Evolutionary conservation across 2,329 filamentous ascomycete species (phyloP).

Genomic region (Fusarium duplospermum): DNA sequence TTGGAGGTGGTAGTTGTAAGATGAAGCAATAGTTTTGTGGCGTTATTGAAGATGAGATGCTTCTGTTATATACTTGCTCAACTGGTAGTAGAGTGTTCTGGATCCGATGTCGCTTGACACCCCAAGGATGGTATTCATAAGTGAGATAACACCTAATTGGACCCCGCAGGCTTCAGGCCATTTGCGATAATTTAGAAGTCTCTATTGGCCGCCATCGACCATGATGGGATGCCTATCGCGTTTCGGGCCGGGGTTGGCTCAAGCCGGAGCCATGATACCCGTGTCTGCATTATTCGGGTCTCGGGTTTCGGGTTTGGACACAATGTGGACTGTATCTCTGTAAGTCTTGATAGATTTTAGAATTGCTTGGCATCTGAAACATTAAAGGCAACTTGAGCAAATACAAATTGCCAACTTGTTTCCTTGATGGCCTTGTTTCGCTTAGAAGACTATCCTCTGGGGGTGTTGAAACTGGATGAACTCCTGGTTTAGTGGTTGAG

Average conservation of each 20-base stretch:
- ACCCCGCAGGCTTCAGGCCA: not conserved
- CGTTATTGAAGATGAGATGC: not conserved
- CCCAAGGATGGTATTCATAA: conserved; percentile 12
- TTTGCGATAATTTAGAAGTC: not conserved
- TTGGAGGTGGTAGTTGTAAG: not conserved
- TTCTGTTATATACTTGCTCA: not conserved
- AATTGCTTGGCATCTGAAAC: not conserved
- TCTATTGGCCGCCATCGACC: not conserved
- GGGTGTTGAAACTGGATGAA: not conserved
- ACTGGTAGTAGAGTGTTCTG: not conserved
- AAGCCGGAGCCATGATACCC: conserved; percentile 1
- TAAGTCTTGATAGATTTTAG: not conserved
- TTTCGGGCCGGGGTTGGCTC: conserved; percentile 14
- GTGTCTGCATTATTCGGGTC: conserved; percentile 20
- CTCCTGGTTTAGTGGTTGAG: not conserved
- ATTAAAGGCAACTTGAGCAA: not conserved
- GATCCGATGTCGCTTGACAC: not conserved
- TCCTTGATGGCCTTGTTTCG: not conserved
- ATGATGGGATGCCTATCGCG: conserved; percentile 11
- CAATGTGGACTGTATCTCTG: not conserved
- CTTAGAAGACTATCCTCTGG: not conserved
- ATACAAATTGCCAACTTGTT: not conserved
- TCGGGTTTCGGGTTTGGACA: conserved; percentile 25
- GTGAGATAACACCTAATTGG: not conserved
- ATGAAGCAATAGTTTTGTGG: not conserved